These are phyloP conservation scores for Dictyostelium discoideum DNA, from an alignment of 78 protist genomes.

Conservation along the genomic window dicty_2.7 NC_007091.3:3858001-3858500, in stretches of 20 bases:
- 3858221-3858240: background rate
- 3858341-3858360: conserved; percentile 39
- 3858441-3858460: background rate
- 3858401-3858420: too few species aligned
- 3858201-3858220: background rate
- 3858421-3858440: background rate
- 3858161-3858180: background rate
- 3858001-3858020: too few species aligned
- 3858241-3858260: background rate
- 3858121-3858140: background rate
- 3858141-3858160: background rate
- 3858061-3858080: too few species aligned
- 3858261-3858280: background rate
- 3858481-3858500: conserved; percentile 26
- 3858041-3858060: background rate
- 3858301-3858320: background rate
- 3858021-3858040: background rate
- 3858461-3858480: too few species aligned
- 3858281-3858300: conserved; percentile 15
- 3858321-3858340: conserved; percentile 1
- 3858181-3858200: background rate
- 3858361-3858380: conserved; percentile 48
- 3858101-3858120: background rate
- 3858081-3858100: background rate
- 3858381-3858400: conserved; percentile 33